Percentiles rank a stretch among this genome's conserved stretches.
These are phyloP conservation scores for Aspergillus ruber DNA, from an alignment of 2,329 filamentous ascomycete genomes.

Conservation along the genomic window DNA sequence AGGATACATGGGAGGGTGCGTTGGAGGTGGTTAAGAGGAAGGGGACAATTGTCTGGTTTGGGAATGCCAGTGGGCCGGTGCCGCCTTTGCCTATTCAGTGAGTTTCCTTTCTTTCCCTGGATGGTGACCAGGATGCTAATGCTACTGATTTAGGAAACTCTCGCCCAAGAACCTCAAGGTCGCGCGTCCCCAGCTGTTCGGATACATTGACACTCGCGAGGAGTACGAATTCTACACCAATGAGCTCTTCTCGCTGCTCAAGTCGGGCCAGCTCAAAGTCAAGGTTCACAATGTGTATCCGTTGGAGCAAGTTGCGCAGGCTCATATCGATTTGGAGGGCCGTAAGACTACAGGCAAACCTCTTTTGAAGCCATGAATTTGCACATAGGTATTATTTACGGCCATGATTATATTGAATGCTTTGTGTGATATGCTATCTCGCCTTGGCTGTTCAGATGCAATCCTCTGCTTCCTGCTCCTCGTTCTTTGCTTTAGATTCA, in stretches of 20 bases:
- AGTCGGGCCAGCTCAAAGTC: conserved; percentile 62
- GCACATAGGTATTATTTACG: background rate
- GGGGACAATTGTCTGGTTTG: conserved; percentile 71
- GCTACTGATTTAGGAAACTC: conserved; percentile 37
- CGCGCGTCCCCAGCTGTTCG: conserved; percentile 65
- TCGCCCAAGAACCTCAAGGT: conserved; percentile 70
- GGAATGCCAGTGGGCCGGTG: conserved; percentile 74
- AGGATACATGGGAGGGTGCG: conserved; percentile 73
- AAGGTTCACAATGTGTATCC: conserved; percentile 72
- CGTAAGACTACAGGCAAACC: conserved; percentile 80
- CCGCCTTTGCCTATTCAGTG: conserved; percentile 59
- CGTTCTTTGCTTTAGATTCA: conserved; percentile 4
- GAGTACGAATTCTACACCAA: conserved; percentile 64
- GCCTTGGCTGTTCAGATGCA: background rate
- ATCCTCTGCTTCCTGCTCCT: background rate
- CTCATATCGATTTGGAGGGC: conserved; percentile 72
- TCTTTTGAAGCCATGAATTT: conserved; percentile 56
- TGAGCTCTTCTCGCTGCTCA: conserved; percentile 68
- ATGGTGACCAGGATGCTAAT: background rate
- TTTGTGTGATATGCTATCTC: too few species aligned
- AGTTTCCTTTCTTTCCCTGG: conserved; percentile 36
- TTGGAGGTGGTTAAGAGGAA: conserved; percentile 69
- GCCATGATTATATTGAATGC: background rate
- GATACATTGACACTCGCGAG: conserved; percentile 62
- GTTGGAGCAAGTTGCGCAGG: conserved; percentile 63